phyloP scores from a whole-genome alignment of 2,329 filamentous ascomycete species.

The Aspergillus uvarum region DNA sequence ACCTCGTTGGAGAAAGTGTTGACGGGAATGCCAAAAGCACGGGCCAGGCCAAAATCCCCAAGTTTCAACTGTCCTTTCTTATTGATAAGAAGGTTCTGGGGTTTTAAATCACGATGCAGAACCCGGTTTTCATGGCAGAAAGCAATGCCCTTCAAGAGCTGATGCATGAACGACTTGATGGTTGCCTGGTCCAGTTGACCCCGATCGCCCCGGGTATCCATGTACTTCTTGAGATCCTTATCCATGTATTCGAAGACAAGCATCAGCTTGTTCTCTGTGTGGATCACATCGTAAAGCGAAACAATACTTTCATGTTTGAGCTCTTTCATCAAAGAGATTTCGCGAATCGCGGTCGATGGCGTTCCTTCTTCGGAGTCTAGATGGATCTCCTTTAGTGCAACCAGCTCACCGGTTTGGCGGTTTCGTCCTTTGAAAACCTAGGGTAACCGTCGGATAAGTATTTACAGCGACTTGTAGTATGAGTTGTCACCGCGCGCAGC shows the following conservation, averaged over 20 bases:
- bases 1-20: conserved; percentile 99
- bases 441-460: conserved; percentile 23
- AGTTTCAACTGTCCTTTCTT: conserved; percentile 86
- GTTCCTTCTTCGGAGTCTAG: conserved; percentile 98
- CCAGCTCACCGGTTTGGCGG: conserved; percentile 91
- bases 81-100: conserved; percentile 95
- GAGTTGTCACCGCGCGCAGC: neutral
- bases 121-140: conserved; percentile 98
- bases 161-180: conserved; percentile 99
- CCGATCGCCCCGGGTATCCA: conserved; percentile 88
- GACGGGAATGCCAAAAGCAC: conserved; percentile 94
- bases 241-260: conserved; percentile 99
- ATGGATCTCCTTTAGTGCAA: conserved; percentile 97
- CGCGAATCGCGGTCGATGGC: conserved; percentile 92
- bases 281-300: conserved; percentile 95
- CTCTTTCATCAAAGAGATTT: conserved; percentile 99
- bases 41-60: conserved; percentile 89
- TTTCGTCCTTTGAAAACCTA: conserved; percentile 99
- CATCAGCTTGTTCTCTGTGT: conserved; percentile 99
- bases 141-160: conserved; percentile 90
- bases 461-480: neutral
- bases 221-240: conserved; percentile 96
- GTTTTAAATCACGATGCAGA: conserved; percentile 91
- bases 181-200: conserved; percentile 84
- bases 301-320: conserved; percentile 99